These are phyloP conservation scores for Rubia tinctorum DNA, from an alignment of 305 asterid species.

Conservation along the genomic window DNA sequence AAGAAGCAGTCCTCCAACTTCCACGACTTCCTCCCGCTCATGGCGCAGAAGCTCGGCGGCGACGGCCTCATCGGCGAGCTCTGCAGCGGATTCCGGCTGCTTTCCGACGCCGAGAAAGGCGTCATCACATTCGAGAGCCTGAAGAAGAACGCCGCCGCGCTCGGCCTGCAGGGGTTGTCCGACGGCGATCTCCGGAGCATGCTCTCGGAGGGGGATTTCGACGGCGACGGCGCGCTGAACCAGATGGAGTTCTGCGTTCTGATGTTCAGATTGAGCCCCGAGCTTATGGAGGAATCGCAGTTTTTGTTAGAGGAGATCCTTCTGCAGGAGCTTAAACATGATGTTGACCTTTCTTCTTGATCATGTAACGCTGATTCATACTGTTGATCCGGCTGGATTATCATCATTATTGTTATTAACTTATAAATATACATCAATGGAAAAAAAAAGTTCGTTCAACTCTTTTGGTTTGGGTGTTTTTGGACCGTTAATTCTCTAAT, in stretches of 20 bases:
- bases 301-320: conserved; percentile 65
- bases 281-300: conserved; percentile 71
- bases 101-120: conserved; percentile 63
- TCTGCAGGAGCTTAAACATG: conserved; percentile 32
- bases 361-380: background rate
- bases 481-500: no score
- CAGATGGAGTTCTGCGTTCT: conserved; percentile 90
- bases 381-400: background rate
- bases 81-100: conserved; percentile 65
- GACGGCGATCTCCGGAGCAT: conserved; percentile 62
- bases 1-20: conserved; percentile 36
- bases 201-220: conserved; percentile 79
- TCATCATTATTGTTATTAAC: background rate
- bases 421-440: background rate
- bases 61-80: conserved; percentile 72
- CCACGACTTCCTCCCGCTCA: conserved; percentile 72
- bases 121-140: conserved; percentile 75
- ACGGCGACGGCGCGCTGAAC: conserved; percentile 78
- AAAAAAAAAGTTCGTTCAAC: background rate
- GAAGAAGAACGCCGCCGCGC: conserved; percentile 52
- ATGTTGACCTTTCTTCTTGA: conserved; percentile 37
- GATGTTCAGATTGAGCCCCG: conserved; percentile 90
- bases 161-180: conserved; percentile 65
- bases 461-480: no score
- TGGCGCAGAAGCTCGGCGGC: conserved; percentile 92